These are phyloP conservation scores for Cocos nucifera DNA, from an alignment of 176 grass and related monocot genomes.

Conservation along the genomic window DNA sequence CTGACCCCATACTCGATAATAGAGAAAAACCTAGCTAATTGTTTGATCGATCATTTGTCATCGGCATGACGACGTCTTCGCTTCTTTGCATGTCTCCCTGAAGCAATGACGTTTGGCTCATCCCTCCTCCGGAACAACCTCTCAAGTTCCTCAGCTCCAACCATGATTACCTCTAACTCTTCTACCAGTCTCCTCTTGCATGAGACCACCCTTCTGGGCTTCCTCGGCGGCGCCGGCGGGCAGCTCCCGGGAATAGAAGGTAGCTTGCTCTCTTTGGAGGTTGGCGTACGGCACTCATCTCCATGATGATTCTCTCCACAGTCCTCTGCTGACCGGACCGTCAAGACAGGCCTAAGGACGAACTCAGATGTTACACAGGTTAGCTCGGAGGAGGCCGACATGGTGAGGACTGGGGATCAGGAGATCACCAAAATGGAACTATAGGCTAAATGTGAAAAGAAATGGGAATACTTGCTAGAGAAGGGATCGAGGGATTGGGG, in stretches of 20 bases:
- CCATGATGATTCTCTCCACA: neutral
- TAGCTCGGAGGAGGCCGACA: conserved; percentile 9
- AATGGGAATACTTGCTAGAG: too few relatives aligned
- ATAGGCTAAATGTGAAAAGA: too few relatives aligned
- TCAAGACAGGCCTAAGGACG: conserved; percentile 3
- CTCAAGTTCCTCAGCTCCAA: conserved; percentile 1
- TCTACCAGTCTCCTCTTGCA: neutral
- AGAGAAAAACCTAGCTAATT: too few relatives aligned
- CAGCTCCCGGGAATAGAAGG: conserved; percentile 3
- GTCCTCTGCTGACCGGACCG: neutral
- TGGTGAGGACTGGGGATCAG: neutral
- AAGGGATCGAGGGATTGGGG: too few relatives aligned
- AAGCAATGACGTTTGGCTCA: too few relatives aligned
- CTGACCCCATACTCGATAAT: too few relatives aligned
- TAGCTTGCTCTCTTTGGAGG: conserved; percentile 11
- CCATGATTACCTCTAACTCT: conserved; percentile 13
- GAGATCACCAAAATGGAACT: too few relatives aligned
- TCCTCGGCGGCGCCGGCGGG: conserved; percentile 2
- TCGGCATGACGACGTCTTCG: too few relatives aligned
- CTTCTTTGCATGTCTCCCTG: too few relatives aligned
- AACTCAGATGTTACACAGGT: too few relatives aligned
- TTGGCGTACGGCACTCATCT: conserved; percentile 15
- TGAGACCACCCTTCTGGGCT: too few relatives aligned
- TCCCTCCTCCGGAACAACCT: conserved; percentile 8
- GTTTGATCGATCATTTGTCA: too few relatives aligned